Conservation (phyloP, 805 yeast genomes). For the Starmera dryadoides region DNA sequence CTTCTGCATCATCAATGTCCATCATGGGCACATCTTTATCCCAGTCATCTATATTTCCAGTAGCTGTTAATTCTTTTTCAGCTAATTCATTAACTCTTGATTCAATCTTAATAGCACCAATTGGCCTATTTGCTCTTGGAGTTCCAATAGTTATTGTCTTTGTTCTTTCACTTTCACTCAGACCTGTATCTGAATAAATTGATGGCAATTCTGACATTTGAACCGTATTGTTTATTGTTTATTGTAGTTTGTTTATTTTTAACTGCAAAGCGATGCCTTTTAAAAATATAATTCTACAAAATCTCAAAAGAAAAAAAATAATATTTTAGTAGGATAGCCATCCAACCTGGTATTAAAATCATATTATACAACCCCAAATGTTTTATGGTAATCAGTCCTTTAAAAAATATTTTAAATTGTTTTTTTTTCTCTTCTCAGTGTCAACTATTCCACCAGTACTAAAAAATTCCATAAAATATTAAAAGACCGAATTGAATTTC, state of each 20-base stretch:
- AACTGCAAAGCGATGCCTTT: background rate
- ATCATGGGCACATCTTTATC: conserved; percentile 42
- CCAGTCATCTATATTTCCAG: conserved; percentile 2
- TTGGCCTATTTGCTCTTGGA: conserved; percentile 12
- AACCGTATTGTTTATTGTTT: background rate
- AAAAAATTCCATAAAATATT: no score
- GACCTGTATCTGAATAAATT: conserved; percentile 15
- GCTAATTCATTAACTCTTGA: conserved; percentile 12
- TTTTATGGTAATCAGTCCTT: no score
- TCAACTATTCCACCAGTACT: no score
- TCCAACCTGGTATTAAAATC: no score
- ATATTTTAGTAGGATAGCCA: no score
- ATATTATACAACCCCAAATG: no score
- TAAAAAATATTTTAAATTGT: no score
- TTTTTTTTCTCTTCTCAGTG: no score
- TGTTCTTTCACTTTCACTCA: conserved; percentile 10
- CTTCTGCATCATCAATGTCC: conserved; percentile 38
- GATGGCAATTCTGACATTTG: conserved; percentile 18
- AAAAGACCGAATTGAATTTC: no score
- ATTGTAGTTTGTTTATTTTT: background rate
- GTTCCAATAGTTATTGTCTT: conserved; percentile 11
- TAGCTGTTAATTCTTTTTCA: background rate
- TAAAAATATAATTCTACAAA: background rate
- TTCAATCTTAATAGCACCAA: conserved; percentile 19
- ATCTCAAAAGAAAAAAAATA: background rate